These are phyloP conservation scores for Tulasnella sp. DNA, from an alignment of 768 basidiomycete species.

Conservation along the genomic window DNA sequence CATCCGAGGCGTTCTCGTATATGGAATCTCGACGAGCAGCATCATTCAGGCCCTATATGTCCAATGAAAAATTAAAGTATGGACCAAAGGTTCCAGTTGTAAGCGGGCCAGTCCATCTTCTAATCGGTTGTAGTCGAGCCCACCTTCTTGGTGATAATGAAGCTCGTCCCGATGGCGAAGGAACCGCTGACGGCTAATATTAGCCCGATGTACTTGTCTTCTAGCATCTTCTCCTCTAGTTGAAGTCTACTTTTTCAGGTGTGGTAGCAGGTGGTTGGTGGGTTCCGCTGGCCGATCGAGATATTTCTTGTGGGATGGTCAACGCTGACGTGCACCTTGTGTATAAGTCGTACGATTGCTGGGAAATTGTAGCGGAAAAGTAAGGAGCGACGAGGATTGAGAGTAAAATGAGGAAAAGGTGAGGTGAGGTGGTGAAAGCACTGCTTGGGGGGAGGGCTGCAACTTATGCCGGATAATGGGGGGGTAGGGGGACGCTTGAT, in stretches of 20 bases:
- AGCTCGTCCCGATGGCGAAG: constrained; percentile 89
- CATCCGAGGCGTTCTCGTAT: constrained; percentile 71
- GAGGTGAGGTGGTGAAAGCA: neutral
- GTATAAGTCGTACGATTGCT: neutral
- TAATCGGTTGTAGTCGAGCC: constrained; percentile 31
- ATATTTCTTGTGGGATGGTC: neutral
- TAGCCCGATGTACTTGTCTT: constrained; percentile 96
- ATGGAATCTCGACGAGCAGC: constrained; percentile 62
- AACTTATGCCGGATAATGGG: neutral
- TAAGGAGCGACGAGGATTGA: constrained; percentile 17
- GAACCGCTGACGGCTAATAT: constrained; percentile 84
- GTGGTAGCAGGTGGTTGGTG: neutral
- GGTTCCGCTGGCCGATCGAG: neutral
- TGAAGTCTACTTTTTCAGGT: neutral
- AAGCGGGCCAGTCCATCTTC: neutral
- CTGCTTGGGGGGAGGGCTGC: neutral
- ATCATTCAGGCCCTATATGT: constrained; percentile 82
- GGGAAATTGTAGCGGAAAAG: neutral
- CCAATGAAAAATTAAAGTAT: neutral
- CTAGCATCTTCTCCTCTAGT: constrained; percentile 57
- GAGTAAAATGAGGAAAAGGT: neutral
- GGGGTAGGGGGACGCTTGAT: neutral
- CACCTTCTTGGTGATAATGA: constrained; percentile 99
- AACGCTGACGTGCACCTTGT: constrained; percentile 20
- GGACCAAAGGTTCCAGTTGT: neutral